Evolutionary conservation across 257 asterid genomes (phyloP), one percentile per base, ranked within the genome.

Genomic region (Nicotiana undulata): DNA sequence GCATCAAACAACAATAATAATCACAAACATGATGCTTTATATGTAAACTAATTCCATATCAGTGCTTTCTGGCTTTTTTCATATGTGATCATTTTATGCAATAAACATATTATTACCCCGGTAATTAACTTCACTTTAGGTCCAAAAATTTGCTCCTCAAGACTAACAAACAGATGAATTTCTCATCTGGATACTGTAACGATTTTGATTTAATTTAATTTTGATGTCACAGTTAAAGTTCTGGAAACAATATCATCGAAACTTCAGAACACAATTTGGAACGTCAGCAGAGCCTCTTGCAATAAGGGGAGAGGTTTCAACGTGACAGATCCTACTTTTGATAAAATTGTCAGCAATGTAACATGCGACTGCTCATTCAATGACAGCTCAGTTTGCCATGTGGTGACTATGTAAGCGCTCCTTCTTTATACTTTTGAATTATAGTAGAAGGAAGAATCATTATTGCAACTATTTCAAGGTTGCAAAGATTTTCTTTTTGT

Each of bases 361-460:
- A 76, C 63, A 8, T 95, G 99, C 76, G 84, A 93, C 84, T 95
- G 99, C 85, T 32, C 90, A 44, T 90, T 87, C 83, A 80, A 34
- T 63, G 76, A 3, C 84, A 80, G 20, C 77, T 84, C 97, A 13
- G 37, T 61, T 53, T 95, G 99, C 89, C 99, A 92, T 82, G 94
- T 95, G 44, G 90, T 96, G 24, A 79, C 17, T 87, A 89, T 95
- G 99, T 95, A 90, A 12, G 92, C n/a, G 83, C 83, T 77, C 83
- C 13, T 58, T 65, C 65, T 76, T 65, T 17, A 12, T 20, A 49
- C 56, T 28, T 5, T 49, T 49, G 22, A 20, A 18, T 52, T 18
- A n/a, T 44, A 40, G 60, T 15, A 26, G 13, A 53, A n/a, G 13
- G 15, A 24, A 9, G 11, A 6, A 26, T 22, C 26, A 20, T 31